phyloP scores from a whole-genome alignment of 108 stramenopile genomes.

The Cyclostephanos tholiformis region DNA sequence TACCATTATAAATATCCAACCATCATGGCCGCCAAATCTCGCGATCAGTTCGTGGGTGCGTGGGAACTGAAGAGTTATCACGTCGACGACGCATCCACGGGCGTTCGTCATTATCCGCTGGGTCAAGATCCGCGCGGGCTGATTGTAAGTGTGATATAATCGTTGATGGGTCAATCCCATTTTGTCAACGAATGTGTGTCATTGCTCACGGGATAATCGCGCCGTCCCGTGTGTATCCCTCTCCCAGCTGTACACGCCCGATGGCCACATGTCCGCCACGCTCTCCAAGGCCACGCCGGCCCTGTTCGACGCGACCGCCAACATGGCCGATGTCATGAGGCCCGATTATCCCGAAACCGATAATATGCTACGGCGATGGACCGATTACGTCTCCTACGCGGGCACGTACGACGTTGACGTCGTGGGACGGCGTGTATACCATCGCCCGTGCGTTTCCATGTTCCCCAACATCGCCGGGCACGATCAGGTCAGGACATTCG shows the following conservation, averaged over 20 bases:
- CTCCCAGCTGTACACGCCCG: background rate
- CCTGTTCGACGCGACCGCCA: background rate
- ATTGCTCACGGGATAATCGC: too few relatives aligned
- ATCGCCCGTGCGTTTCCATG: background rate
- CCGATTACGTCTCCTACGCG: background rate
- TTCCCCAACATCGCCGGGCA: background rate
- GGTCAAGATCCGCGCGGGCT: too few relatives aligned
- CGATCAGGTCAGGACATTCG: background rate
- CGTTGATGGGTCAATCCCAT: too few relatives aligned
- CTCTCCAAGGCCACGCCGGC: background rate
- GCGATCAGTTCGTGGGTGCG: too few relatives aligned
- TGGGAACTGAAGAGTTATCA: too few relatives aligned
- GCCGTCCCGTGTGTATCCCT: too few relatives aligned
- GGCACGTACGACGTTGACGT: background rate
- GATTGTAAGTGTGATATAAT: too few relatives aligned
- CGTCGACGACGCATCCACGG: too few relatives aligned
- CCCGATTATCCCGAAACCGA: background rate
- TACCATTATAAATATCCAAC: too few relatives aligned
- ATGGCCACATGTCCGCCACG: background rate
- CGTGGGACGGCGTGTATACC: background rate
- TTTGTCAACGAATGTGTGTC: too few relatives aligned
- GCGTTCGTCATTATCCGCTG: too few relatives aligned
- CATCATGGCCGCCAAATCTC: too few relatives aligned
- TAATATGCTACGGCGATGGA: background rate
- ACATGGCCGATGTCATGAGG: background rate